These are phyloP conservation scores for Phytophthora macrochlamydospora DNA, from an alignment of 352 stramenopile genomes.

Conservation along the genomic window DNA sequence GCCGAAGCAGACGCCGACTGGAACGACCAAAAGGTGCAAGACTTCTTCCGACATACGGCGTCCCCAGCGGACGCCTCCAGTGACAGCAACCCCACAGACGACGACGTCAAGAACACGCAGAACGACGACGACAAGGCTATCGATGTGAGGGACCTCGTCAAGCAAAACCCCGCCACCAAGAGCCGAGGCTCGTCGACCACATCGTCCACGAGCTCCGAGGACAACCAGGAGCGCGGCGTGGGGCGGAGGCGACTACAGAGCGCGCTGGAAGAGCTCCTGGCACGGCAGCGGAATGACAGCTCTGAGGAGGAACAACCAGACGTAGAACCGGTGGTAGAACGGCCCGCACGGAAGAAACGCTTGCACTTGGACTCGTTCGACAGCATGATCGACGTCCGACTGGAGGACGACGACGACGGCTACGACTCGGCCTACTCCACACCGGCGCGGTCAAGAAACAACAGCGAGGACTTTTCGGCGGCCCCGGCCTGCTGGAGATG, in stretches of 20 bases:
- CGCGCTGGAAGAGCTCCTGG: slow-evolving; percentile 25
- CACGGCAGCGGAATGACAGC: slow-evolving; percentile 14
- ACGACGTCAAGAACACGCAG: slow-evolving; percentile 32
- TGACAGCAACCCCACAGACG: slow-evolving; percentile 1
- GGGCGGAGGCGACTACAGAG: slow-evolving; percentile 21
- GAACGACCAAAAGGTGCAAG: slow-evolving; percentile 63
- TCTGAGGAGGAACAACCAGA: slow-evolving; percentile 15
- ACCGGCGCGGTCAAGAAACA: slow-evolving; percentile 29
- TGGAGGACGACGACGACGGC: slow-evolving; percentile 19
- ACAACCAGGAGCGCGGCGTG: slow-evolving; percentile 24
- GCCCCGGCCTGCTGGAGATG: slow-evolving; percentile 30
- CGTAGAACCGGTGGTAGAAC: slow-evolving; percentile 18
- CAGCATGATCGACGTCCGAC: slow-evolving; percentile 28
- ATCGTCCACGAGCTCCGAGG: slow-evolving; percentile 40
- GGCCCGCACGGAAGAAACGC: slow-evolving; percentile 16
- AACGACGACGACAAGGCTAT: slow-evolving; percentile 57
- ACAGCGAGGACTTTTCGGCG: slow-evolving; percentile 40
- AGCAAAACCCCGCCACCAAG: slow-evolving; percentile 28
- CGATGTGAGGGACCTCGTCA: slow-evolving; percentile 60
- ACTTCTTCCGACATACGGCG: slow-evolving; percentile 62
- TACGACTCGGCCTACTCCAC: slow-evolving; percentile 33
- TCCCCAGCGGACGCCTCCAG: slow-evolving; percentile 4
- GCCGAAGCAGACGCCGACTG: slow-evolving; percentile 23
- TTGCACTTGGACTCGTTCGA: slow-evolving; percentile 40
- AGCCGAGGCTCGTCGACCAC: slow-evolving; percentile 24